Conservation (phyloP, 2,329 filamentous ascomycete species). For the Penicillium sp. region DNA sequence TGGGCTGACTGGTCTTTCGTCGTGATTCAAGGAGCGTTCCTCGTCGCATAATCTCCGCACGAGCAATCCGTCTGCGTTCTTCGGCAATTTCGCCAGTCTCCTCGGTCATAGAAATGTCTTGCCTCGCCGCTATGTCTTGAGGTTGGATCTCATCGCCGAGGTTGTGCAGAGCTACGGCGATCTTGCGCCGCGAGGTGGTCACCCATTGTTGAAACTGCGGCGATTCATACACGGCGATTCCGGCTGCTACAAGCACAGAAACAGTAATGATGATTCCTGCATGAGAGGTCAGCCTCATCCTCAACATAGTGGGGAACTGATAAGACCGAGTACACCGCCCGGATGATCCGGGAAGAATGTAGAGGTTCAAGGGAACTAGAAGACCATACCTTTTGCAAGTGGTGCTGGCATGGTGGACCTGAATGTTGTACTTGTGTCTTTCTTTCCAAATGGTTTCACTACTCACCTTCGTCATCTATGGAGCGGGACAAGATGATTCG, state of each 20-base stretch:
- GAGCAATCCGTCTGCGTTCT: conserved; percentile 45
- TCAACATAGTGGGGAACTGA: conserved; percentile 22
- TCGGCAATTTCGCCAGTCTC: conserved; percentile 46
- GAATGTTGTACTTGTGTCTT: background rate
- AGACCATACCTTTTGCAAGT: conserved; percentile 48
- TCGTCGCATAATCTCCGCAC: conserved; percentile 48
- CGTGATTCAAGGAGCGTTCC: conserved; percentile 42
- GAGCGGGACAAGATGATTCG: conserved; percentile 3
- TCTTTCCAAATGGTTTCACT: background rate
- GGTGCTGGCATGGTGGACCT: conserved; percentile 46
- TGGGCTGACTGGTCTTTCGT: conserved; percentile 26
- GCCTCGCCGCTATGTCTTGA: conserved; percentile 31
- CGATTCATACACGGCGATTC: conserved; percentile 63
- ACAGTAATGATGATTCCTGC: conserved; percentile 63
- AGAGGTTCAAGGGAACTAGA: conserved; percentile 4
- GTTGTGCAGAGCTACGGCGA: conserved; percentile 59
- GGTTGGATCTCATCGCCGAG: conserved; percentile 62
- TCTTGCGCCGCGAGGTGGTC: conserved; percentile 60
- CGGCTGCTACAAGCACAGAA: conserved; percentile 61
- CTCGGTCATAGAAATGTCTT: conserved; percentile 52
- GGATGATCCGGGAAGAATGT: conserved; percentile 9
- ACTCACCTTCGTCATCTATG: background rate
- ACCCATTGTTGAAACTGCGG: conserved; percentile 64
- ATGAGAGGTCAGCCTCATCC: conserved; percentile 21
- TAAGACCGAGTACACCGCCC: conserved; percentile 33